Conservation (phyloP, 148 eudicot genomes). For the Chenopodium album region DNA sequence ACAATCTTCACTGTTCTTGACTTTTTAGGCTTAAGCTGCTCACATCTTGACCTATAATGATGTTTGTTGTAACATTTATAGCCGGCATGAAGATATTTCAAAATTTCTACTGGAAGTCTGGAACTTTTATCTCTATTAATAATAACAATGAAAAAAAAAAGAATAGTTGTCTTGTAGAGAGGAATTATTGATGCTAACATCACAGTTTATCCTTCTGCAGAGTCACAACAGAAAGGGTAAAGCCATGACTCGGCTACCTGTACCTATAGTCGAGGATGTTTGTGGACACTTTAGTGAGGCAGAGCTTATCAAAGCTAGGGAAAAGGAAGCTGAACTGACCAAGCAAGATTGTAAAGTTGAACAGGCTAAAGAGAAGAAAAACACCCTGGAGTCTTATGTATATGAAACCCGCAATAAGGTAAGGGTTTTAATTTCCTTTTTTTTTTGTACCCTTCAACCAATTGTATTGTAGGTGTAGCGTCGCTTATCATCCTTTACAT, state of each 20-base stretch:
- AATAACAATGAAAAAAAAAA: too few species aligned
- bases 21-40: too few species aligned
- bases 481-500: background rate
- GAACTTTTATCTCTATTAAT: background rate
- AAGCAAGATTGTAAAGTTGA: constrained; percentile 77
- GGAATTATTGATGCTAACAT: background rate
- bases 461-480: too few species aligned
- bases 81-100: background rate
- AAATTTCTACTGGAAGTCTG: background rate
- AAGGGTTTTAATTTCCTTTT: background rate
- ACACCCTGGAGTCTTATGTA: constrained; percentile 81
- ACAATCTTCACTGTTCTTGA: background rate
- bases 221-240: constrained; percentile 36
- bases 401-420: constrained; percentile 97
- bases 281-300: constrained; percentile 47
- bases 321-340: constrained; percentile 57
- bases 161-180: too few species aligned
- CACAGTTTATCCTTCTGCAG: constrained; percentile 33
- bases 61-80: too few species aligned
- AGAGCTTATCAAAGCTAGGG: constrained; percentile 62
- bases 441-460: too few species aligned
- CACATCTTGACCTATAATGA: background rate
- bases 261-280: constrained; percentile 45
- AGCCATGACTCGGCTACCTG: constrained; percentile 38
- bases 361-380: constrained; percentile 89